phyloP scores from a whole-genome alignment of 2,329 filamentous ascomycete genomes.

The Akanthomyces lecanii region DNA sequence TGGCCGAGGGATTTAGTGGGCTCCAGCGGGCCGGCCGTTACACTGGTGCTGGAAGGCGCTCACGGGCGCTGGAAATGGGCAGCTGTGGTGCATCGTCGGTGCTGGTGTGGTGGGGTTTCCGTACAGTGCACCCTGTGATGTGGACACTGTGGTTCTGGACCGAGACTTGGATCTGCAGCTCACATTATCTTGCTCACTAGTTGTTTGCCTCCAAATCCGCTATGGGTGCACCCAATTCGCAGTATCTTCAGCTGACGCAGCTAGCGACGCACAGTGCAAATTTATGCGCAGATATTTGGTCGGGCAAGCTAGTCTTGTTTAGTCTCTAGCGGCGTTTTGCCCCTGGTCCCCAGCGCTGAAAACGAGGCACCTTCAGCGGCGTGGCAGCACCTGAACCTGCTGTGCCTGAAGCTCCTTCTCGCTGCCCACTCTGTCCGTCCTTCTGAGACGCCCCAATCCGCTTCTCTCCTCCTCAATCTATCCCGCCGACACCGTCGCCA shows the following conservation, averaged over 20 bases:
- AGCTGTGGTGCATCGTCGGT: background rate
- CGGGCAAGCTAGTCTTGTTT: background rate
- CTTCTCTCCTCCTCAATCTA: constrained; percentile 6
- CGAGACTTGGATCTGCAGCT: background rate
- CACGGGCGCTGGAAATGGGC: background rate
- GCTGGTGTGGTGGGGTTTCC: background rate
- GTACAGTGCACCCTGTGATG: background rate
- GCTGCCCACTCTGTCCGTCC: background rate
- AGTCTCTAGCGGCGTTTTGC: background rate
- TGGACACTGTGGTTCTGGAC: constrained; percentile 10
- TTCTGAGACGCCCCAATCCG: background rate
- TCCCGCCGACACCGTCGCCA: background rate
- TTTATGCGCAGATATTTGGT: background rate
- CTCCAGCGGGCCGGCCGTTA: constrained; percentile 6
- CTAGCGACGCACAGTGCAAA: background rate
- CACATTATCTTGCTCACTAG: background rate
- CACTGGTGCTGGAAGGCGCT: background rate
- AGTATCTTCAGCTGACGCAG: constrained; percentile 11
- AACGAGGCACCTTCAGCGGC: background rate
- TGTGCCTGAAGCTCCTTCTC: background rate
- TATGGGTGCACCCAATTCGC: background rate
- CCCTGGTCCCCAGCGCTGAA: constrained; percentile 8
- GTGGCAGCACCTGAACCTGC: constrained; percentile 6
- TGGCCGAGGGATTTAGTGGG: background rate
- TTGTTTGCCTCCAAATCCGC: background rate